phyloP scores from a whole-genome alignment of 2,329 filamentous ascomycete genomes.

The Colletotrichum plurivorum region DNA sequence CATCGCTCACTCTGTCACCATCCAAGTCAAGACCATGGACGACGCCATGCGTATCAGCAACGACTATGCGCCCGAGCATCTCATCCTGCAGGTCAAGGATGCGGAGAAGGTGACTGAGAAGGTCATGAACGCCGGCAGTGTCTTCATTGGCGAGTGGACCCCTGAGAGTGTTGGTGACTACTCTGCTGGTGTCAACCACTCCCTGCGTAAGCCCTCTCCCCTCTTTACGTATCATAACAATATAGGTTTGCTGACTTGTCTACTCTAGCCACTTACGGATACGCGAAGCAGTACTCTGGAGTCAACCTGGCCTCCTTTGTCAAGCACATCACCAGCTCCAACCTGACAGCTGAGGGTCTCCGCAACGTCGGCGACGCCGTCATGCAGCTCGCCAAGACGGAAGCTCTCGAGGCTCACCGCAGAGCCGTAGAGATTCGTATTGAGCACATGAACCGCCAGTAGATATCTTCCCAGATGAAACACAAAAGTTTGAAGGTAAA shows the following conservation, averaged over 20 bases:
- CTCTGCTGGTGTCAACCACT: conserved; percentile 97
- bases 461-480: not conserved
- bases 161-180: conserved; percentile 98
- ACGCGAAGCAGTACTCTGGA: conserved; percentile 97
- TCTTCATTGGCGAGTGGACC: conserved; percentile 97
- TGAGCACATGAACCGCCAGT: conserved; percentile 56
- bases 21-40: conserved; percentile 78
- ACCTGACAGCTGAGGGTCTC: conserved; percentile 88
- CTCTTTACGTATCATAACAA: conserved; percentile 38
- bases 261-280: conserved; percentile 88
- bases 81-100: conserved; percentile 90
- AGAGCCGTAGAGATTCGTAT: conserved; percentile 90
- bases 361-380: conserved; percentile 89
- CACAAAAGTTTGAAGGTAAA: not conserved
- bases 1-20: conserved; percentile 92
- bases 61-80: conserved; percentile 93
- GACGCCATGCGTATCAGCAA: conserved; percentile 90
- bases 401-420: conserved; percentile 94
- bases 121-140: conserved; percentile 94
- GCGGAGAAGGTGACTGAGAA: conserved; percentile 81
- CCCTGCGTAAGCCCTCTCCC: conserved; percentile 80
- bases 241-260: conserved; percentile 33
- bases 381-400: conserved; percentile 94
- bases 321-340: conserved; percentile 97
- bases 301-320: conserved; percentile 97